Conservation (phyloP, 148 eudicot species). For the Camellia granthamiana region DNA sequence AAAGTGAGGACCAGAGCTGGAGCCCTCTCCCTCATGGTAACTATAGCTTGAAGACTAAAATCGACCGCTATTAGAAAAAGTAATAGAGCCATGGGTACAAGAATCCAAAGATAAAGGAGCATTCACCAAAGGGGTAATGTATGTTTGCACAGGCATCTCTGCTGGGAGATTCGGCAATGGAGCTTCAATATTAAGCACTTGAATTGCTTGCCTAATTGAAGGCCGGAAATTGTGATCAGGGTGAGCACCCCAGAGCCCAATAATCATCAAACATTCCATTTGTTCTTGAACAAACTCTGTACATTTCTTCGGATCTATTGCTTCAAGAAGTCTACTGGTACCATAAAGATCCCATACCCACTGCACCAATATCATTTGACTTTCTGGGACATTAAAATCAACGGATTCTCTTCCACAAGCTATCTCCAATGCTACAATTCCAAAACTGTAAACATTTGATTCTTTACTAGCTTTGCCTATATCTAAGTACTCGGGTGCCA, state of each 20-base stretch:
- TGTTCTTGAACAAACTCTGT: conserved; percentile 9
- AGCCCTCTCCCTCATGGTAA: not conserved
- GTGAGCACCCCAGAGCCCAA: conserved; percentile 12
- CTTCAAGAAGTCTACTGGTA: conserved; percentile 10
- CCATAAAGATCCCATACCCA: conserved; percentile 29
- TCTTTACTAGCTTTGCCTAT: conserved; percentile 26
- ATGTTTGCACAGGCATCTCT: conserved; percentile 22
- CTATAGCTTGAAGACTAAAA: not conserved
- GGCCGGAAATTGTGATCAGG: conserved; percentile 21
- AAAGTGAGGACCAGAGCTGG: not conserved
- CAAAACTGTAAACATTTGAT: conserved; percentile 25
- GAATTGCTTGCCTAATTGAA: conserved; percentile 17
- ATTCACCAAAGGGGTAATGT: not conserved
- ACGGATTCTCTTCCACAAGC: conserved; percentile 20
- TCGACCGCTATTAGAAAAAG: not conserved
- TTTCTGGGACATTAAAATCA: not conserved
- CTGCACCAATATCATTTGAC: conserved; percentile 13
- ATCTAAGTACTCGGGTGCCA: conserved; percentile 23
- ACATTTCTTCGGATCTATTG: conserved; percentile 5
- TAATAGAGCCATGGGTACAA: too few relatives aligned
- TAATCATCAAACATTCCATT: conserved; percentile 2
- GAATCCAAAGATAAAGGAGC: not conserved
- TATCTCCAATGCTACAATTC: conserved; percentile 22
- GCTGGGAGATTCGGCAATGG: conserved; percentile 16
- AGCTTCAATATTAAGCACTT: conserved; percentile 13